A percentile compares a stretch with the other conserved stretches of the same genome.
phyloP scores from a whole-genome alignment of 352 stramenopile genomes.

The Phytophthora pinifolia region DNA sequence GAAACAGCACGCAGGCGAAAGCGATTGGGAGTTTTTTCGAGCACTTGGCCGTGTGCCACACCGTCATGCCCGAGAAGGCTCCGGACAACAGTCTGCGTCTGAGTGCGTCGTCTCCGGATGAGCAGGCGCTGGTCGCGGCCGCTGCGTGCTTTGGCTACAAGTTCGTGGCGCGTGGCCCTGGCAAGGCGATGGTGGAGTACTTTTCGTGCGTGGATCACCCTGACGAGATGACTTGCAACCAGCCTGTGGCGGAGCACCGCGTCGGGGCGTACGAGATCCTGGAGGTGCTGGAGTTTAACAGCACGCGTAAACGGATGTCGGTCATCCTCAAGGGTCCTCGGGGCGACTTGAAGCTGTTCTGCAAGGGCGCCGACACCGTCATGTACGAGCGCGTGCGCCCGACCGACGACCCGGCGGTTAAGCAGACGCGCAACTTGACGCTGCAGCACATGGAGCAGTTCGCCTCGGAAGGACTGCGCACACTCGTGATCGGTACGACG shows the following conservation, averaged over 20 bases:
- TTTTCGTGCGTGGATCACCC: conserved; percentile 58
- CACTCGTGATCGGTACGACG: conserved; percentile 81
- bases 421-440: conserved; percentile 63
- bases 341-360: conserved; percentile 73
- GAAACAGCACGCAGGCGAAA: conserved; percentile 42
- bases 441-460: conserved; percentile 89
- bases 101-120: conserved; percentile 91
- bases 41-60: conserved; percentile 93
- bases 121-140: conserved; percentile 86
- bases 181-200: conserved; percentile 75
- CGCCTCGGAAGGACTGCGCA: conserved; percentile 86
- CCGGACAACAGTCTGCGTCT: conserved; percentile 82
- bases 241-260: conserved; percentile 34
- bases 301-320: conserved; percentile 95
- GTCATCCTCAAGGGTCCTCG: conserved; percentile 75
- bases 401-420: conserved; percentile 45
- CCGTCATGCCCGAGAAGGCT: conserved; percentile 96
- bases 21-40: conserved; percentile 82
- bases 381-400: conserved; percentile 82
- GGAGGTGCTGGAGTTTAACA: conserved; percentile 95
- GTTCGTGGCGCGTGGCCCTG: conserved; percentile 67
- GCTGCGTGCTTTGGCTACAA: conserved; percentile 85
- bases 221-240: conserved; percentile 28
- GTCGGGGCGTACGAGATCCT: conserved; percentile 83
- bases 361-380: conserved; percentile 89